Evolutionary conservation across 305 asterid species (phyloP), one percentile per base, ranked within the genome.

Genomic region (Fraxinus sp.): DNA sequence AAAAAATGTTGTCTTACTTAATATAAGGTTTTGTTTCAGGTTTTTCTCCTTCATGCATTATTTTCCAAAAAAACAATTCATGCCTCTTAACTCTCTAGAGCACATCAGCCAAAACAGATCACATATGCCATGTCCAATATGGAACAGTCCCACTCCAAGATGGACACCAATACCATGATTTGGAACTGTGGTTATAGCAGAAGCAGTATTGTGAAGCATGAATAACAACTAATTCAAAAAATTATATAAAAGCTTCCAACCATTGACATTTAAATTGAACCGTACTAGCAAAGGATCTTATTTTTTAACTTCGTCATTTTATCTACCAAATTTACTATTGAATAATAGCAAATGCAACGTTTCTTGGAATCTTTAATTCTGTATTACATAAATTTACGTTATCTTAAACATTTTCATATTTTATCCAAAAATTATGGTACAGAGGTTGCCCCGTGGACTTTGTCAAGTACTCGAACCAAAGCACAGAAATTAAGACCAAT

Each of bases 401-500:
- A 78, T n/a, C 6, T 76, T 57, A 78, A 16, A 55, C 8, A 52
- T 32, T 49, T 41, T 49, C 72, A 66, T 16, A 49, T 79, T 80
- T 26, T 72, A 71, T 49, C 75, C 72, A 80, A 57, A 78, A 77
- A 18, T 44, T 78, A 57, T 14, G 55, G 30, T 66, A 64, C 35
- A 66, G 74, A 26, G 74, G 35, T 66, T 26, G 74, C 71, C 73
- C 72, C 70, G 5, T 64, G 39, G 32, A 37, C 74, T 52, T 64
- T 64, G 76, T 74, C 11, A 1, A 79, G 35, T 71, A 46, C 55
- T 78, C 26, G 62, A 82, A 49, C 83, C 30, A 52, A 52, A 70
- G 74, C 74, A 80, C 74, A 22, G 78, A 35, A 77, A 85, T 77
- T 78, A 83, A 78, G 62, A 74, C 74, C 20, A 80, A 30, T 24